phyloP scores from a whole-genome alignment of 495 filamentous ascomycete genomes.

The Chaetomidium leptoderma region DNA sequence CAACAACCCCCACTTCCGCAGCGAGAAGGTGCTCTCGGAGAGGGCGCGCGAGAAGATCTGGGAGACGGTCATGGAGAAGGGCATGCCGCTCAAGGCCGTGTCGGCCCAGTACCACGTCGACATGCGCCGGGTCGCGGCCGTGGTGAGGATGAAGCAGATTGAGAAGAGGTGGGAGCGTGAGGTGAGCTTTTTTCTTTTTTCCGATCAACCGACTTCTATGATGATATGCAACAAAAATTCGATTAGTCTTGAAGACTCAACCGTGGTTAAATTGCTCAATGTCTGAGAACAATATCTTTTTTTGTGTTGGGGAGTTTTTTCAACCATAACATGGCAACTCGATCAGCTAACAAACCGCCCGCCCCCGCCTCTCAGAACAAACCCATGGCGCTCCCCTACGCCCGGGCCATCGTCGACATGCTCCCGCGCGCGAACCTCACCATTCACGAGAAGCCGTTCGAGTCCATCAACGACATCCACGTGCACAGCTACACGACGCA shows the following conservation, averaged over 20 bases:
- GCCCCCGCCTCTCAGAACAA: slow-evolving; percentile 59
- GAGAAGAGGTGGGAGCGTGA: slow-evolving; percentile 71
- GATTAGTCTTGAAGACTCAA: slow-evolving; percentile 99
- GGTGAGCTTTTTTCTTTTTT: slow-evolving; percentile 48
- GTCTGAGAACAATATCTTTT: slow-evolving; percentile 12
- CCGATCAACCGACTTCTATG: slow-evolving; percentile 31
- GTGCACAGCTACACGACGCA: slow-evolving; percentile 72
- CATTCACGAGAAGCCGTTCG: slow-evolving; percentile 49
- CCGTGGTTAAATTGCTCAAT: slow-evolving; percentile 58
- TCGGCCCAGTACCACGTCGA: slow-evolving; percentile 75
- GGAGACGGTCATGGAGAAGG: slow-evolving; percentile 55
- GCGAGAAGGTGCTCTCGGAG: slow-evolving; percentile 72
- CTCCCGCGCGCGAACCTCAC: slow-evolving; percentile 51
- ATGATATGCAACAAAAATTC: slow-evolving; percentile 74
- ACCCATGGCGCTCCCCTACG: slow-evolving; percentile 69
- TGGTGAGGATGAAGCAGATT: slow-evolving; percentile 80
- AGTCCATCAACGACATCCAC: slow-evolving; percentile 87
- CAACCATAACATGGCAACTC: background rate
- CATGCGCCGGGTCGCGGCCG: slow-evolving; percentile 81
- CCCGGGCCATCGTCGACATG: slow-evolving; percentile 73
- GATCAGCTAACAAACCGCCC: background rate
- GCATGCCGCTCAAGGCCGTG: slow-evolving; percentile 68
- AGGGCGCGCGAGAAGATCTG: slow-evolving; percentile 72
- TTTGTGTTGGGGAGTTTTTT: slow-evolving; percentile 8
- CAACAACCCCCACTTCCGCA: slow-evolving; percentile 64